Conservation (phyloP, 768 basidiomycete genomes). For the Rhodosporidiobolus sp. region DNA sequence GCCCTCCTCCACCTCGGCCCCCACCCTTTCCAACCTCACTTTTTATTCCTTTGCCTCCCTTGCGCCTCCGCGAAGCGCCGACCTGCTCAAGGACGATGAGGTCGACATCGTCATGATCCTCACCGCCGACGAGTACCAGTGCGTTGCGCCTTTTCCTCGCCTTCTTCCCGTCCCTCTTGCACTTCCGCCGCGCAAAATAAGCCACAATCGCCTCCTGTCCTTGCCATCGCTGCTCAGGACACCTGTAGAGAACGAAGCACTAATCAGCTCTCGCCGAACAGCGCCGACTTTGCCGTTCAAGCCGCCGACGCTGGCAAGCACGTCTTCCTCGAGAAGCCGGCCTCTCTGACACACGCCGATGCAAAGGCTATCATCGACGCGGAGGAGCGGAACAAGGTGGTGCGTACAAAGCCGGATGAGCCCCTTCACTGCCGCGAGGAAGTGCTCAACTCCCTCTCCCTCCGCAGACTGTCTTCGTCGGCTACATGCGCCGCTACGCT, state of each 20-base stretch:
- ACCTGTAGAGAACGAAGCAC: too few species aligned
- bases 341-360: constrained; percentile 43
- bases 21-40: too few species aligned
- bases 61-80: constrained; percentile 5
- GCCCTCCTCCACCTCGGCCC: neutral
- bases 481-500: constrained; percentile 48
- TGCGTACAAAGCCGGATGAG: neutral
- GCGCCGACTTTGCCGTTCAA: constrained; percentile 9
- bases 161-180: neutral
- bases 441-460: neutral
- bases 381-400: constrained; percentile 32
- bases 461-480: constrained; percentile 41
- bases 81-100: constrained; percentile 10
- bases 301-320: constrained; percentile 39
- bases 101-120: constrained; percentile 36
- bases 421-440: too few species aligned
- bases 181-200: too few species aligned
- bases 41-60: neutral
- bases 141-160: neutral
- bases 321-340: constrained; percentile 48
- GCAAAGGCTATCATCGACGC: constrained; percentile 43
- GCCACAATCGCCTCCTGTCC: too few species aligned
- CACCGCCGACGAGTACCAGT: constrained; percentile 39
- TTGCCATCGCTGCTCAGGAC: too few species aligned
- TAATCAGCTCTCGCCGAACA: neutral